Percentiles rank a stretch among this genome's conserved stretches.
These are phyloP conservation scores for Leptographium galeiforme DNA, from an alignment of 2,329 filamentous ascomycete species.

Conservation along the genomic window DNA sequence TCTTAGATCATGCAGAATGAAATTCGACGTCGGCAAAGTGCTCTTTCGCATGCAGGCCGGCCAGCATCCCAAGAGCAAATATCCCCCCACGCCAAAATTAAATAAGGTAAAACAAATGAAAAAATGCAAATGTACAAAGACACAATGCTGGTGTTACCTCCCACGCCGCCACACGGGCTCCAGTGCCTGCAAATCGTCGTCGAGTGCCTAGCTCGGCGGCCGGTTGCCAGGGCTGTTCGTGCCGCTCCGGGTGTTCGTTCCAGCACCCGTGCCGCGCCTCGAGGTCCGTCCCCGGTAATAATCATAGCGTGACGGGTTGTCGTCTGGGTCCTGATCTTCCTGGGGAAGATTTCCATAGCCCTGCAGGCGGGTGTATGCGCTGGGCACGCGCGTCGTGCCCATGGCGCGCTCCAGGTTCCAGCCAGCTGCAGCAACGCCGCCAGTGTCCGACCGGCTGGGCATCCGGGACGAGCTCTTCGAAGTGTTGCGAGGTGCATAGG, in stretches of 20 bases:
- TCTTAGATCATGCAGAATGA: neutral
- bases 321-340: constrained; percentile 25
- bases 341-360: constrained; percentile 49
- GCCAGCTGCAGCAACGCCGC: neutral
- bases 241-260: constrained; percentile 7
- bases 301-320: constrained; percentile 39
- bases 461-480: neutral
- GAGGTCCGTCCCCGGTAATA: constrained; percentile 34
- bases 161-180: neutral
- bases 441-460: neutral
- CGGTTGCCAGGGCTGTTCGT: constrained; percentile 1
- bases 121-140: neutral
- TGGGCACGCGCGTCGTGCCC: constrained; percentile 27
- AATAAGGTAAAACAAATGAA: neutral
- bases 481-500: neutral
- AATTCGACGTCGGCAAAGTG: neutral
- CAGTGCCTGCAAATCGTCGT: neutral
- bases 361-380: constrained; percentile 41
- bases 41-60: neutral
- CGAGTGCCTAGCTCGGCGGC: constrained; percentile 9
- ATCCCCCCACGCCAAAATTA: neutral
- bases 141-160: neutral
- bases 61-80: neutral
- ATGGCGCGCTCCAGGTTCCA: constrained; percentile 14
- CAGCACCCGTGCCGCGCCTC: constrained; percentile 7